Evolutionary conservation across 768 basidiomycete species (phyloP).

Genomic region (Candolleomyces aberdarensis): DNA sequence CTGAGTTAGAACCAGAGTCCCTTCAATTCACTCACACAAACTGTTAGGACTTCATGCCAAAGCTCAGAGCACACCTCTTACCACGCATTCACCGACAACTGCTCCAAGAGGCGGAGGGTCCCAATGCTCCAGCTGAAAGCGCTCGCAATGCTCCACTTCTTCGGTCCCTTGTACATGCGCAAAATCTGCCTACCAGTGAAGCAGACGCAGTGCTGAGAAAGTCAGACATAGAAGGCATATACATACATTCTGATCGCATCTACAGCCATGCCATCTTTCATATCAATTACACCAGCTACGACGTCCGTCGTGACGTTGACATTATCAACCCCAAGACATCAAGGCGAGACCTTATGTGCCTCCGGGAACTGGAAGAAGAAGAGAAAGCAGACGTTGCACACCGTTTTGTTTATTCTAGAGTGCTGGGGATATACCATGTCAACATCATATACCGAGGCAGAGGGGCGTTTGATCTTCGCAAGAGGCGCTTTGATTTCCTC

Average conservation of each 20-base stretch:
- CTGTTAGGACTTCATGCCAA: conserved; percentile 23
- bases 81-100: conserved; percentile 19
- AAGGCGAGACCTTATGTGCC: background rate
- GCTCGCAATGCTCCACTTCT: background rate
- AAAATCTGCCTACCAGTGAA: background rate
- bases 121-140: no score
- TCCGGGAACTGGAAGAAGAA: conserved; percentile 6
- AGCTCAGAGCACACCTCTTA: conserved; percentile 32
- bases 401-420: conserved; percentile 19
- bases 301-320: conserved; percentile 13
- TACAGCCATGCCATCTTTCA: conserved; percentile 11
- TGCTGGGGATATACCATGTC: conserved; percentile 18
- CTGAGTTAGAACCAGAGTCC: background rate
- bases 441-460: conserved; percentile 2
- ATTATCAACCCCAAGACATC: conserved; percentile 12
- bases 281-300: conserved; percentile 17
- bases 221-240: background rate
- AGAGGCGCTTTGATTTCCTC: background rate
- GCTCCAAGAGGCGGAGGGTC: background rate
- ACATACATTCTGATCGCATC: conserved; percentile 8
- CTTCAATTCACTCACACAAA: background rate
- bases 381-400: conserved; percentile 13
- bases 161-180: background rate
- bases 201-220: background rate
- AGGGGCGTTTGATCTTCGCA: background rate